phyloP scores from a whole-genome alignment of 2,329 filamentous ascomycete genomes.

The Fusarium camptoceras region DNA sequence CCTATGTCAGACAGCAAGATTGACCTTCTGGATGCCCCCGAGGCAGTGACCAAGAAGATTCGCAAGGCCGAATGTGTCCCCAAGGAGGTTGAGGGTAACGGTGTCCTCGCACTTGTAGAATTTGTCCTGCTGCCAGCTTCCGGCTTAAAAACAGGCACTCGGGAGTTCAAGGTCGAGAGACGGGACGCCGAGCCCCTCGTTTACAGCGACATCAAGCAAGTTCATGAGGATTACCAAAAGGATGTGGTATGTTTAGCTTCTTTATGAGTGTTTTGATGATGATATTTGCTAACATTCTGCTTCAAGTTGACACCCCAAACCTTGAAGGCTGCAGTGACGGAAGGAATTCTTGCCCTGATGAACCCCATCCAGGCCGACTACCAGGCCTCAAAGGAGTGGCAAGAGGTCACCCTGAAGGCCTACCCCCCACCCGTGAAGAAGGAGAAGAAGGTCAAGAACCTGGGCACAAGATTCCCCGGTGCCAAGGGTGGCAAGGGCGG shows the following conservation, averaged over 20 bases:
- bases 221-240: conserved; percentile 82
- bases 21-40: conserved; percentile 85
- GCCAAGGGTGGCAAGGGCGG: conserved; percentile 20
- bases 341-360: conserved; percentile 78
- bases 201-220: conserved; percentile 79
- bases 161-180: conserved; percentile 76
- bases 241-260: conserved; percentile 71
- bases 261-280: neutral
- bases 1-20: conserved; percentile 79
- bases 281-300: conserved; percentile 1
- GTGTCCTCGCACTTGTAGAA: conserved; percentile 86
- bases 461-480: conserved; percentile 74
- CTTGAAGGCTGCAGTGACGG: conserved; percentile 85
- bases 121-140: conserved; percentile 85
- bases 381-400: conserved; percentile 79
- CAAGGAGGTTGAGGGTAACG: conserved; percentile 83
- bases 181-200: conserved; percentile 79
- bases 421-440: conserved; percentile 82
- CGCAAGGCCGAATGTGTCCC: conserved; percentile 86
- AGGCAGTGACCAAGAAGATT: conserved; percentile 83
- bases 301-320: conserved; percentile 80
- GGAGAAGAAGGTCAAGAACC: conserved; percentile 81
- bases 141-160: conserved; percentile 66
- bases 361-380: conserved; percentile 82
- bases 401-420: conserved; percentile 74